phyloP scores from a whole-genome alignment of 2,329 filamentous ascomycete genomes.

The Phialophora expanda region DNA sequence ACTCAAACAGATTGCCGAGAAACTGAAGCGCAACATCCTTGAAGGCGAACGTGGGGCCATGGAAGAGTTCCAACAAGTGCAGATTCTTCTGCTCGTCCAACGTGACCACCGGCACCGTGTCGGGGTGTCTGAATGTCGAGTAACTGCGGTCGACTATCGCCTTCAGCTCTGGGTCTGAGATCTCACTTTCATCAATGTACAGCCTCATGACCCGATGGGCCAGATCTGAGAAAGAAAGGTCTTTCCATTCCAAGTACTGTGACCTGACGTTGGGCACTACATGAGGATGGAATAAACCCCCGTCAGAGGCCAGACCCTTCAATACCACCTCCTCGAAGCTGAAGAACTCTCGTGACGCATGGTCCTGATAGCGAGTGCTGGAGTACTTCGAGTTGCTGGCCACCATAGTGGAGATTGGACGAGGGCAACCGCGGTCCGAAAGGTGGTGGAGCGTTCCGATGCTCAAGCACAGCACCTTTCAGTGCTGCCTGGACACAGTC shows the following conservation, averaged over 20 bases:
- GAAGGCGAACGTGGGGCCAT: constrained; percentile 93
- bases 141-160: constrained; percentile 85
- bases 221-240: constrained; percentile 78
- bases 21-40: constrained; percentile 95
- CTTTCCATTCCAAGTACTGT: constrained; percentile 75
- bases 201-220: constrained; percentile 84
- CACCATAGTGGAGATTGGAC: constrained; percentile 23
- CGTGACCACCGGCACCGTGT: constrained; percentile 80
- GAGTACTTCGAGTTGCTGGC: constrained; percentile 35
- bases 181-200: constrained; percentile 84
- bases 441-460: background rate
- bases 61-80: constrained; percentile 91
- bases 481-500: background rate
- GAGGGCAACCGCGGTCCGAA: background rate
- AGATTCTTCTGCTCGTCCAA: constrained; percentile 74
- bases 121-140: constrained; percentile 79
- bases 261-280: constrained; percentile 70
- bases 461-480: background rate
- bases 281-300: constrained; percentile 88
- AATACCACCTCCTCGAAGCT: constrained; percentile 91
- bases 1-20: constrained; percentile 82
- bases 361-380: constrained; percentile 29
- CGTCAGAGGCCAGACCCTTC: constrained; percentile 84
- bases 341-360: constrained; percentile 58
- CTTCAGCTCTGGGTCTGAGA: constrained; percentile 78